A percentile compares a stretch with the other conserved stretches of the same genome.
These are phyloP conservation scores for Ambrosiella beaveri DNA, from an alignment of 2,329 filamentous ascomycete species.

Conservation along the genomic window DNA sequence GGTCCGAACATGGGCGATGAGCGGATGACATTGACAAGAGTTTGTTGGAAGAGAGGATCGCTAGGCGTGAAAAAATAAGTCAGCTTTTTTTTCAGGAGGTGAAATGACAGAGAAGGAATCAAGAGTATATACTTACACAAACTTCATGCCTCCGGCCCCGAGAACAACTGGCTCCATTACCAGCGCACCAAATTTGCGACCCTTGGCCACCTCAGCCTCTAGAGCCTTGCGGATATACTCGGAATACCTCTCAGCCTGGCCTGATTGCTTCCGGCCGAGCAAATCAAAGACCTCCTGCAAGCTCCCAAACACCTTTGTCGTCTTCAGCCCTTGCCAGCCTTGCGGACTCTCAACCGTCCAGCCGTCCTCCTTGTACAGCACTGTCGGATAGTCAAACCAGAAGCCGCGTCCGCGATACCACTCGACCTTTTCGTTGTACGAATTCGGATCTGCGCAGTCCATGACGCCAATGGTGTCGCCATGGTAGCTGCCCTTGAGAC, in stretches of 20 bases:
- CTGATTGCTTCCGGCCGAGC: conserved; percentile 26
- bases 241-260: conserved; percentile 36
- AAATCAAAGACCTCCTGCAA: conserved; percentile 45
- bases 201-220: conserved; percentile 32
- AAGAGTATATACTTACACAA: conserved; percentile 43
- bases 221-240: conserved; percentile 40
- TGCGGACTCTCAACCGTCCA: conserved; percentile 48
- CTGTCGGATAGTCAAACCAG: conserved; percentile 66
- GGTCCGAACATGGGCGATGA: conserved; percentile 38
- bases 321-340: conserved; percentile 29
- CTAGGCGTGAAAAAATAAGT: conserved; percentile 25
- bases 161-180: conserved; percentile 68
- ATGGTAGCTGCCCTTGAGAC: conserved; percentile 67
- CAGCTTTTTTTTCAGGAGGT: conserved; percentile 13
- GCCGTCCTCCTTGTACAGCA: conserved; percentile 45
- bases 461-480: conserved; percentile 80
- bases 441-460: conserved; percentile 64
- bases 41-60: conserved; percentile 65
- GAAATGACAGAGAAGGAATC: not conserved
- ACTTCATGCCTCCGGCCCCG: conserved; percentile 68
- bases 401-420: conserved; percentile 67
- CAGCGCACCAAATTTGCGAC: conserved; percentile 55
- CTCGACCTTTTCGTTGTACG: conserved; percentile 67
- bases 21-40: conserved; percentile 51
- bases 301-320: conserved; percentile 26